Evolutionary conservation across 164 flowering plant species (phyloP), one percentile per base, ranked within the genome.

Genomic region (Dillenia suffruticosa): DNA sequence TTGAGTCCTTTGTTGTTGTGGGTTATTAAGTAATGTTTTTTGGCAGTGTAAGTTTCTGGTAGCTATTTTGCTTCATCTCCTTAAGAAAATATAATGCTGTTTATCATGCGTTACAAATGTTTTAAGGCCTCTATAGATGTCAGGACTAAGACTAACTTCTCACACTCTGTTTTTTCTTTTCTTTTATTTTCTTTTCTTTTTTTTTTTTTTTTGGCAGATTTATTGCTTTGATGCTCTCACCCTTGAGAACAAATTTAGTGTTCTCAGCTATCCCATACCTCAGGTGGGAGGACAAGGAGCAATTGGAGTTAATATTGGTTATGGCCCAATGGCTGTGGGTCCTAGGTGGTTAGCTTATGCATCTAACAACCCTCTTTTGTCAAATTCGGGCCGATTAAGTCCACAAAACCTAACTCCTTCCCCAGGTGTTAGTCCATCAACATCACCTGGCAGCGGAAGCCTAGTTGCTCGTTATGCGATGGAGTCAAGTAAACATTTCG

Each of bases 271-370:
- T 70, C 87, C 90, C 32, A 74, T 82, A 58, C 84, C 84, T 64
- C 81, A 73, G 68, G 50, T 80, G 63, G 67, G 68, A 24, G 77
- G 79, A 50, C 71, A 57, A 62, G 77, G 77, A 54, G 62, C 74
- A 46, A 26, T 61, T 61, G 82, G 84, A 45, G 65, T 74, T 17
- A 80, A 80, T 64, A 74, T 77, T 32, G 90, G 90, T 44, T 81
- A 72, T 77, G 90, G 90, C 52, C 85, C 90, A 49, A 70, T 85
- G 81, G 87, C 85, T 55, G 84, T 85, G 9, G 85, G 84, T 65
- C 77, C 87, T 56, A 76, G 90, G 72, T 85, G 90, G 90, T 64
- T 85, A 69, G 90, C 87, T 15, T 85, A 82, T 76, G 79, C 82
- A 63, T 77, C 85, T 44, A 76, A 67, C 64, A 76, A 65, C 44